phyloP scores from a whole-genome alignment of 257 asterid species.

The Nicotiana tabacum region DNA sequence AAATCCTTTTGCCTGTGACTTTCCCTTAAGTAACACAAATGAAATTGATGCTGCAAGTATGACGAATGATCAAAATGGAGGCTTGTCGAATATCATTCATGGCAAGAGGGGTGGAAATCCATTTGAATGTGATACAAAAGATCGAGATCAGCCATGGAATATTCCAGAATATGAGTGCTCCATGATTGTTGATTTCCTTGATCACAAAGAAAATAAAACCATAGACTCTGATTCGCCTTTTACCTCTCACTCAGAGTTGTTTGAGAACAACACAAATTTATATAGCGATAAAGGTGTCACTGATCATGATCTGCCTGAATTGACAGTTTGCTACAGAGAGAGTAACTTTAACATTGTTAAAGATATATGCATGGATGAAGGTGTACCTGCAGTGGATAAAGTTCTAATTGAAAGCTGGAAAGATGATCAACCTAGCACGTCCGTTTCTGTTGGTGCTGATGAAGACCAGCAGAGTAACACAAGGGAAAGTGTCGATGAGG shows the following conservation, averaged over 20 bases:
- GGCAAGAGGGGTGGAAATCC: slow-evolving; percentile 30
- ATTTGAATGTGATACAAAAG: slow-evolving; percentile 26
- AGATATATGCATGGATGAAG: slow-evolving; percentile 81
- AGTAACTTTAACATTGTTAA: slow-evolving; percentile 38
- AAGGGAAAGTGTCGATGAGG: slow-evolving; percentile 20
- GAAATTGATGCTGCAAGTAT: slow-evolving; percentile 20
- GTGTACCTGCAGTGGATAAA: slow-evolving; percentile 42
- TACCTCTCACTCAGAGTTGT: slow-evolving; percentile 21
- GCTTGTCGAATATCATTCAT: slow-evolving; percentile 15
- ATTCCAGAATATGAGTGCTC: slow-evolving; percentile 25
- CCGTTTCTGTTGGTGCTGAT: slow-evolving; percentile 21
- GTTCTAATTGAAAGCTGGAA: slow-evolving; percentile 23
- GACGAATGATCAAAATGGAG: slow-evolving; percentile 25
- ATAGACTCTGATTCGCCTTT: slow-evolving; percentile 23
- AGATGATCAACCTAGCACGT: slow-evolving; percentile 23
- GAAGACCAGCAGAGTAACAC: slow-evolving; percentile 19
- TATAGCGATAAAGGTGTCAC: slow-evolving; percentile 47
- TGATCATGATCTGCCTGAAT: slow-evolving; percentile 51
- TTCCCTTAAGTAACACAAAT: slow-evolving; percentile 18
- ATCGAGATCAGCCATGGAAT: slow-evolving; percentile 24
- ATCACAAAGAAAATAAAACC: slow-evolving; percentile 20
- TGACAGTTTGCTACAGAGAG: slow-evolving; percentile 51
- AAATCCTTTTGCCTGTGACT: slow-evolving; percentile 28
- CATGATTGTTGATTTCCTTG: slow-evolving; percentile 14
- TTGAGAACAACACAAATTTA: slow-evolving; percentile 16